A percentile compares a stretch with the other conserved stretches of the same genome.
These are phyloP conservation scores for Didymellaceae sp. DNA, from an alignment of 2,329 filamentous ascomycete genomes.

Conservation along the genomic window DNA sequence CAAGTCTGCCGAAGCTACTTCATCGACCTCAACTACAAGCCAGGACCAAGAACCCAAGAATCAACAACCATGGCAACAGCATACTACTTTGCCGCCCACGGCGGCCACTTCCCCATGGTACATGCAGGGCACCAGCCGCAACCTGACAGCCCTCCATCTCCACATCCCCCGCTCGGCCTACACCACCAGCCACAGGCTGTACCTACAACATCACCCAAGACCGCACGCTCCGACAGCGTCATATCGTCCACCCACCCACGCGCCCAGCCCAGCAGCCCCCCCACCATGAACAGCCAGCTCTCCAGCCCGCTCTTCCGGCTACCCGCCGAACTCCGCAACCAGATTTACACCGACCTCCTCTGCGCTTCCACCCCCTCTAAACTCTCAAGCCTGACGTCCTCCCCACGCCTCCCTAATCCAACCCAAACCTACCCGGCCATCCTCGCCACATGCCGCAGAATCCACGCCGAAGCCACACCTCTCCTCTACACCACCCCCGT, in stretches of 20 bases:
- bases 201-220: constrained; percentile 15
- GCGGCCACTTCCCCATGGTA: constrained; percentile 25
- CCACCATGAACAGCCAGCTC: constrained; percentile 20
- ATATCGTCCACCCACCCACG: not conserved
- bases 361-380: constrained; percentile 24
- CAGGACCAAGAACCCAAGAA: constrained; percentile 2
- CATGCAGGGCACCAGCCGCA: constrained; percentile 9
- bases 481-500: constrained; percentile 59
- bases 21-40: not conserved
- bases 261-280: not conserved
- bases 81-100: constrained; percentile 31
- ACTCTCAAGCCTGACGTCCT: constrained; percentile 11
- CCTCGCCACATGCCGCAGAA: constrained; percentile 51
- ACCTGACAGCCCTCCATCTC: constrained; percentile 11
- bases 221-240: constrained; percentile 7
- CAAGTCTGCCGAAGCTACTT: constrained; percentile 11
- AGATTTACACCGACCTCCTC: constrained; percentile 59
- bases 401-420: constrained; percentile 13
- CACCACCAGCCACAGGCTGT: constrained; percentile 10
- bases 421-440: constrained; percentile 48
- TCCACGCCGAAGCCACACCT: constrained; percentile 50
- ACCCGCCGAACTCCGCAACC: constrained; percentile 66
- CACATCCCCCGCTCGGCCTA: constrained; percentile 17
- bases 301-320: constrained; percentile 52
- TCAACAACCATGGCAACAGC: constrained; percentile 21